phyloP scores from a whole-genome alignment of 192 early-diverging fungal genomes.

The Allomyces arbusculus region DNA sequence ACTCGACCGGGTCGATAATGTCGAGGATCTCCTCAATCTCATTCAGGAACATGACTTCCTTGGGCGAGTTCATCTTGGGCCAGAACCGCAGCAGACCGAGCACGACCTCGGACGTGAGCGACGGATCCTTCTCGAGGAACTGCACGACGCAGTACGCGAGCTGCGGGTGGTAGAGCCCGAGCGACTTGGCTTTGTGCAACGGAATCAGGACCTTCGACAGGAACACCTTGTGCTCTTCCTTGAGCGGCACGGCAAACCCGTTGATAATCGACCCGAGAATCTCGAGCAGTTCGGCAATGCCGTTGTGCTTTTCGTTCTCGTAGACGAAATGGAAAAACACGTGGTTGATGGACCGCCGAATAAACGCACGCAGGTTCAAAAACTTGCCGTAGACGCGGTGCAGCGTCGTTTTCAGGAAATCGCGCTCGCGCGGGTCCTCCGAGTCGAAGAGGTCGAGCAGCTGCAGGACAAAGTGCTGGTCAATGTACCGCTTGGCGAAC shows the following conservation, averaged over 20 bases:
- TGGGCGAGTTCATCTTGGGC: conserved; percentile 98
- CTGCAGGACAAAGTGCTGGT: conserved; percentile 85
- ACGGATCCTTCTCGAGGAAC: conserved; percentile 94
- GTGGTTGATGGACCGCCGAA: conserved; percentile 92
- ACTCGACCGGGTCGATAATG: conserved; percentile 80
- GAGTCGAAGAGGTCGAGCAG: conserved; percentile 95
- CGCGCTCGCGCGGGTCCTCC: conserved; percentile 95
- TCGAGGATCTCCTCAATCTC: conserved; percentile 96
- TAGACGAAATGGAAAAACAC: conserved; percentile 97
- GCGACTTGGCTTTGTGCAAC: conserved; percentile 84
- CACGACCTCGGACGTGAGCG: conserved; percentile 73
- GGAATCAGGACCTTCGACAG: conserved; percentile 81
- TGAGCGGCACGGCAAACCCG: conserved; percentile 93
- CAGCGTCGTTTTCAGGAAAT: conserved; percentile 93
- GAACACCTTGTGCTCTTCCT: conserved; percentile 97
- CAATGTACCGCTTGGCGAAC: conserved; percentile 88
- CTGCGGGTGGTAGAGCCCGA: conserved; percentile 90
- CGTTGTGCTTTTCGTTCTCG: conserved; percentile 90
- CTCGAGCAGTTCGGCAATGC: conserved; percentile 92
- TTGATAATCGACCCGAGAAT: conserved; percentile 99
- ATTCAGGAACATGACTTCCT: conserved; percentile 98
- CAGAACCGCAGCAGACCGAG: conserved; percentile 78
- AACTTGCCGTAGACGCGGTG: conserved; percentile 99
- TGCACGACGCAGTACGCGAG: conserved; percentile 96
- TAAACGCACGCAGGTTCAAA: conserved; percentile 87